Evolutionary conservation across 192 early-diverging fungal species (phyloP).

Genomic region (Coemansia nantahalensis): DNA sequence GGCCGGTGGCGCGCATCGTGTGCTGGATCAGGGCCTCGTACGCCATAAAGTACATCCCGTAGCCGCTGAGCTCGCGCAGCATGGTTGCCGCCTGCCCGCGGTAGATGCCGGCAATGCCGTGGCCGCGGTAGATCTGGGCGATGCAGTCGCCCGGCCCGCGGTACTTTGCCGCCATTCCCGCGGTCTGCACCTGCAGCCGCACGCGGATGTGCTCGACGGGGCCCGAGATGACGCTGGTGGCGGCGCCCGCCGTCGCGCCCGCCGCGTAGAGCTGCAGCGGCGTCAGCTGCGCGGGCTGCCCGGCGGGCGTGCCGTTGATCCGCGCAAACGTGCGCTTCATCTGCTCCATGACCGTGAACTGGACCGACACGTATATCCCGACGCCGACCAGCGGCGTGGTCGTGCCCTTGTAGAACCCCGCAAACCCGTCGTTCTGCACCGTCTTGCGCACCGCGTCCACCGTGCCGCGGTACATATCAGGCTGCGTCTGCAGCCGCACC

Average conservation of each 20-base stretch:
- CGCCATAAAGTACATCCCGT: constrained; percentile 89
- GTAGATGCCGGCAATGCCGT: constrained; percentile 82
- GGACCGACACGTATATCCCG: constrained; percentile 94
- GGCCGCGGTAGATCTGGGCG: constrained; percentile 67
- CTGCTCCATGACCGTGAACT: constrained; percentile 86
- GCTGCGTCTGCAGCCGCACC: constrained; percentile 93
- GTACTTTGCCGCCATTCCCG: constrained; percentile 55
- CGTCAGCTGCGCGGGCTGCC: constrained; percentile 56
- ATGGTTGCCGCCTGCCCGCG: constrained; percentile 88
- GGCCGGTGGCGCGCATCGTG: constrained; percentile 59
- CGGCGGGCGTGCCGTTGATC: constrained; percentile 55
- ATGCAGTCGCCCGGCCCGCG: constrained; percentile 84
- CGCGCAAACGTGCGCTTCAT: constrained; percentile 77
- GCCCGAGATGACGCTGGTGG: constrained; percentile 85
- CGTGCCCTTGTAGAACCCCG: constrained; percentile 93
- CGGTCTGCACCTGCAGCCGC: constrained; percentile 90
- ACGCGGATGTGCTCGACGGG: constrained; percentile 97
- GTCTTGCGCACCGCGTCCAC: constrained; percentile 89
- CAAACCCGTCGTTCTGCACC: constrained; percentile 71
- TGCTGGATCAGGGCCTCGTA: constrained; percentile 90
- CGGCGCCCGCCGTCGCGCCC: constrained; percentile 82
- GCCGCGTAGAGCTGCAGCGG: constrained; percentile 80
- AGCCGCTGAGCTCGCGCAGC: constrained; percentile 87
- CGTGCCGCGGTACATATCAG: constrained; percentile 74
- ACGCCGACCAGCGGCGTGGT: constrained; percentile 91